phyloP scores from a whole-genome alignment of 1,284 basidiomycete genomes.

The Athelia psychrophila region DNA sequence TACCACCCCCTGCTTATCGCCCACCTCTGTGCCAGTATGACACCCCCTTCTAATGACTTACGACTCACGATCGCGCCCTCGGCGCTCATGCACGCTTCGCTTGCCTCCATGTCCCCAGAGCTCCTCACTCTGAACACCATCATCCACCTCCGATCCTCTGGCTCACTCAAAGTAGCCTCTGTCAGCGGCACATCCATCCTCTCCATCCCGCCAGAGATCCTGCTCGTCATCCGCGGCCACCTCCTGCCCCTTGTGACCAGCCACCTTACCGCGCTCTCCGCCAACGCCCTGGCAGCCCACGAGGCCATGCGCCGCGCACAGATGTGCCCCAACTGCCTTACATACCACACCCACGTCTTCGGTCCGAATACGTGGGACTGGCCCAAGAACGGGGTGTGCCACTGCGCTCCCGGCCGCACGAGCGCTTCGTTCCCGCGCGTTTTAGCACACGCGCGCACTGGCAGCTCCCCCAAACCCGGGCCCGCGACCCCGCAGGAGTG shows the following conservation, averaged over 20 bases:
- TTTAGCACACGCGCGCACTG: conserved; percentile 21
- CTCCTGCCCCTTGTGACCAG: conserved; percentile 34
- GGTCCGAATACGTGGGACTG: conserved; percentile 47
- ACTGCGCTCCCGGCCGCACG: conserved; percentile 22
- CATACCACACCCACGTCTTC: conserved; percentile 45
- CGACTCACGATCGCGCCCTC: background rate
- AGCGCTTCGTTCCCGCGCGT: conserved; percentile 4
- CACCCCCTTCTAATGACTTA: too few species aligned
- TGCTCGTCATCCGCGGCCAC: conserved; percentile 40
- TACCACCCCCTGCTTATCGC: too few species aligned
- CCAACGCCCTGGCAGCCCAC: conserved; percentile 35
- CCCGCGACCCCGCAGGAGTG: conserved; percentile 18
- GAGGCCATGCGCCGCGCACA: conserved; percentile 36
- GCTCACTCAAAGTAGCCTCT: conserved; percentile 17
- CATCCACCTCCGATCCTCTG: conserved; percentile 12
- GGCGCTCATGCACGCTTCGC: conserved; percentile 40
- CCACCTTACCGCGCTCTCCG: conserved; percentile 31
- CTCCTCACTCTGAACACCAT: conserved; percentile 38
- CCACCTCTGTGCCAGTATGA: too few species aligned
- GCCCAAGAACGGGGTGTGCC: conserved; percentile 41
- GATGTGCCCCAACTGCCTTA: conserved; percentile 42
- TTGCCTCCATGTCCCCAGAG: conserved; percentile 44
- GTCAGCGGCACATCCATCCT: conserved; percentile 15
- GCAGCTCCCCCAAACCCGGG: conserved; percentile 17
- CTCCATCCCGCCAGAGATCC: conserved; percentile 45